phyloP scores from a whole-genome alignment of 2,329 filamentous ascomycete genomes.

The Colletotrichum ledebouriae region DNA sequence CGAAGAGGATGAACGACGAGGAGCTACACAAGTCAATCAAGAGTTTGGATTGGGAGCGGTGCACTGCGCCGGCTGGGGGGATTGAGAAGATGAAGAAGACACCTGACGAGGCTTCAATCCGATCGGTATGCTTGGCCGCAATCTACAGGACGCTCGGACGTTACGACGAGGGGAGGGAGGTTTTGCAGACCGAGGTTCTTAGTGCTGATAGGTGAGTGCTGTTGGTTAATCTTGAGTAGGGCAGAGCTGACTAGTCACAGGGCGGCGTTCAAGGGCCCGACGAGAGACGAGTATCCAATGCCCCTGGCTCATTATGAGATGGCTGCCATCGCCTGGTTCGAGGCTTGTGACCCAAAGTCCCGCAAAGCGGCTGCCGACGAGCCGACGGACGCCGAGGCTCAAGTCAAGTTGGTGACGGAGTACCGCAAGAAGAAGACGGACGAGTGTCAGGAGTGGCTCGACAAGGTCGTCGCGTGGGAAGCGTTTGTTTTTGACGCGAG shows the following conservation, averaged over 20 bases:
- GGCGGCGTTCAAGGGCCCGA: conserved; percentile 67
- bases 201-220: conserved; percentile 69
- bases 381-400: conserved; percentile 36
- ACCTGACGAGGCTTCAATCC: conserved; percentile 73
- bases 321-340: conserved; percentile 83
- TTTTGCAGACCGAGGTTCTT: conserved; percentile 76
- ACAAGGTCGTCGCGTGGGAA: conserved; percentile 79
- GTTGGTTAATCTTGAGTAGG: fast-evolving
- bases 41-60: conserved; percentile 76
- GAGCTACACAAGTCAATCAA: conserved; percentile 75
- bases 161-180: conserved; percentile 73
- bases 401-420: conserved; percentile 49
- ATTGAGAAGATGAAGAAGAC: conserved; percentile 63
- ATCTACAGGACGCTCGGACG: conserved; percentile 74
- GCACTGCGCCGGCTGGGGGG: conserved; percentile 60
- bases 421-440: conserved; percentile 64
- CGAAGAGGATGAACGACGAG: conserved; percentile 79
- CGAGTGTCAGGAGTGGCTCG: conserved; percentile 74
- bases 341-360: conserved; percentile 62
- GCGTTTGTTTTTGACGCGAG: conserved; percentile 79
- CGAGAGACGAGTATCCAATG: conserved; percentile 77
- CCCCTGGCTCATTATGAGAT: conserved; percentile 89
- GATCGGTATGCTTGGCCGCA: conserved; percentile 75
- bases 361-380: conserved; percentile 51
- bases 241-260: conserved; percentile 50